These are phyloP conservation scores for Urtica urens DNA, from an alignment of 306 rosid species.

Conservation along the genomic window DNA sequence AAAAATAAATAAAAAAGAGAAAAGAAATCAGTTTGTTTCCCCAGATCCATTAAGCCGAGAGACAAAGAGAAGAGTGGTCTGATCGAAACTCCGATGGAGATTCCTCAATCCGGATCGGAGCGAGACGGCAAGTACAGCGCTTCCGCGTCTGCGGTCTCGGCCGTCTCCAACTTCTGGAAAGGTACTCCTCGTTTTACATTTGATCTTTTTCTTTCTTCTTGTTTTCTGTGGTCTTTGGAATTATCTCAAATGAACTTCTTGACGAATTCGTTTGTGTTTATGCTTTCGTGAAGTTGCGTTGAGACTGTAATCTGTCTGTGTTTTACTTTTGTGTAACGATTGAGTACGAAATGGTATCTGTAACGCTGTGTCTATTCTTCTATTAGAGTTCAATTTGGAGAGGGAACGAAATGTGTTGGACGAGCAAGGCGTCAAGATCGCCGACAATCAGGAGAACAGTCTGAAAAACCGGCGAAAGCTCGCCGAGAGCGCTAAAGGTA, in stretches of 20 bases:
- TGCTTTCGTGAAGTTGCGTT: background rate
- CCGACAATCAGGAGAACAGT: conserved; percentile 96
- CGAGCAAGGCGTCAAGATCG: conserved; percentile 90
- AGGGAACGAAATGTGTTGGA: conserved; percentile 76
- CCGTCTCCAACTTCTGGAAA: conserved; percentile 76
- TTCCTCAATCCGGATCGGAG: conserved; percentile 59
- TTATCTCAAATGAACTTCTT: background rate
- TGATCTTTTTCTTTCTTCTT: no score
- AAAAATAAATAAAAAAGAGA: no score
- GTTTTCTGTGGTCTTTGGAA: background rate
- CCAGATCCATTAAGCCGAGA: no score
- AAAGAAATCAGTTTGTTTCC: no score
- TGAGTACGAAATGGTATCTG: background rate
- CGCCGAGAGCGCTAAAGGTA: conserved; percentile 92
- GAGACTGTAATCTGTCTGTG: background rate
- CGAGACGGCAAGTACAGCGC: conserved; percentile 60
- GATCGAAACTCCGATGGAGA: no score
- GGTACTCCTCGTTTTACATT: conserved; percentile 26
- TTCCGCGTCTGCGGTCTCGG: conserved; percentile 64
- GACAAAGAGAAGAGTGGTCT: no score
- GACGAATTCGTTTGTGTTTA: background rate
- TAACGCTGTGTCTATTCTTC: background rate
- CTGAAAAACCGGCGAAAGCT: conserved; percentile 96
- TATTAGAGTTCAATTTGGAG: conserved; percentile 78
- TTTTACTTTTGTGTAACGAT: background rate